Conservation (phyloP, 2,329 filamentous ascomycete genomes). For the Botrytis paeoniae region DNA sequence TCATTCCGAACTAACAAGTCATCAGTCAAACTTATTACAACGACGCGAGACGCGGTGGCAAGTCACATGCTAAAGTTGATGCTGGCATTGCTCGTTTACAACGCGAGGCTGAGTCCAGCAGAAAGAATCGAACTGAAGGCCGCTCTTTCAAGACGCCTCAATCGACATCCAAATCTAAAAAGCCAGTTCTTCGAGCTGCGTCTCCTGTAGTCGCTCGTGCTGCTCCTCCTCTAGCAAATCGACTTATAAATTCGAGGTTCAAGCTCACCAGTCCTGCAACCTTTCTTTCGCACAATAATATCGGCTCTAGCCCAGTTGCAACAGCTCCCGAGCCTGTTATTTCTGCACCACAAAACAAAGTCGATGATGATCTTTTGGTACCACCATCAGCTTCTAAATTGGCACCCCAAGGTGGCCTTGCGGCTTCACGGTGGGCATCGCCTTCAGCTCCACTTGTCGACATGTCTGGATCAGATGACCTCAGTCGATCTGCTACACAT, state of each 20-base stretch:
- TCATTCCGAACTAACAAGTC: not conserved
- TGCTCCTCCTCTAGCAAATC: not conserved
- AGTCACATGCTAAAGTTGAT: not conserved
- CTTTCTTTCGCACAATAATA: constrained; percentile 6
- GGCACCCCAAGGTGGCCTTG: constrained; percentile 1
- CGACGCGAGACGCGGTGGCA: constrained; percentile 3
- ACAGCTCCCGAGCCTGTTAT: not conserved
- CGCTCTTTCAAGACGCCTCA: not conserved
- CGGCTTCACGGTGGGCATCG: not conserved
- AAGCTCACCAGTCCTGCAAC: not conserved
- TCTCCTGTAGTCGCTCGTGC: not conserved
- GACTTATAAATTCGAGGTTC: not conserved
- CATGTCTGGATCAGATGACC: not conserved
- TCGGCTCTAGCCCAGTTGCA: not conserved
- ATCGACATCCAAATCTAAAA: not conserved
- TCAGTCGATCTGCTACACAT: not conserved
- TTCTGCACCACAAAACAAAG: not conserved
- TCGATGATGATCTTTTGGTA: not conserved
- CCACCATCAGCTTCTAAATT: not conserved
- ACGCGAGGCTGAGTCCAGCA: not conserved
- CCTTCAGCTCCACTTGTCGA: not conserved
- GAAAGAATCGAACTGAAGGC: not conserved
- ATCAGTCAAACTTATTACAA: constrained; percentile 7
- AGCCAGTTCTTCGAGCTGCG: not conserved
- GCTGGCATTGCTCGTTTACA: constrained; percentile 16